These are phyloP conservation scores for Pleurozium schreberi DNA, from an alignment of 225 moss, liverwort and hornwort genomes.

Conservation along the genomic window DNA sequence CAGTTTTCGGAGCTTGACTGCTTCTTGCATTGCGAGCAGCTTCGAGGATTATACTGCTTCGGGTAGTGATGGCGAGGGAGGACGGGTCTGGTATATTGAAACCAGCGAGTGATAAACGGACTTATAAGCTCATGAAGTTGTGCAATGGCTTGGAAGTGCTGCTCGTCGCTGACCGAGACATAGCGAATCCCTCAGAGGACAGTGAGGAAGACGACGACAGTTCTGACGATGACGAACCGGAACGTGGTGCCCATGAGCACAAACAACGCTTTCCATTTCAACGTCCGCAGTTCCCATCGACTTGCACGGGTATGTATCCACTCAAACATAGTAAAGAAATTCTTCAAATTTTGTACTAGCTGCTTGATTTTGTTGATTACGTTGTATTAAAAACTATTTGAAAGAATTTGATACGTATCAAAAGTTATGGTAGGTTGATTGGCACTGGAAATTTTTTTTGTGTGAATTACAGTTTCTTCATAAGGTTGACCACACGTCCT, in stretches of 20 bases:
- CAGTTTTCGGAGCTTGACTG: neutral
- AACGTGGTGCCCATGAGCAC: neutral
- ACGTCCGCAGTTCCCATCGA: neutral
- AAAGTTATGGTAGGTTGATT: neutral
- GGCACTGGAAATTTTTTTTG: neutral
- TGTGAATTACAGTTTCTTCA: neutral
- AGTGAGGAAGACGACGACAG: neutral
- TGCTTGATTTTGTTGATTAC: neutral
- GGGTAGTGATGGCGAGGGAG: conserved; percentile 8
- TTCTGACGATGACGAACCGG: neutral
- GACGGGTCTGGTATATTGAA: conserved; percentile 22
- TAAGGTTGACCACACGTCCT: neutral
- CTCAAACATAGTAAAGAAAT: neutral
- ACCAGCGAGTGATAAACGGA: conserved; percentile 3
- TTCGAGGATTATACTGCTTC: neutral
- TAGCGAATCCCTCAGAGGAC: neutral
- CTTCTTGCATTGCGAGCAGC: neutral
- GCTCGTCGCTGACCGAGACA: conserved; percentile 32
- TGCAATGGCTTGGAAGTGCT: conserved; percentile 32
- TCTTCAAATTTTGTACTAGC: neutral
- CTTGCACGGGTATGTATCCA: neutral
- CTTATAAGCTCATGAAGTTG: conserved; percentile 29
- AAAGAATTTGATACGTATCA: neutral
- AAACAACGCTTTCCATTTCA: neutral
- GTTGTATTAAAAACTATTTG: neutral